phyloP scores from a whole-genome alignment of 495 filamentous ascomycete genomes.

The Lasiosphaeriaceae sp. region DNA sequence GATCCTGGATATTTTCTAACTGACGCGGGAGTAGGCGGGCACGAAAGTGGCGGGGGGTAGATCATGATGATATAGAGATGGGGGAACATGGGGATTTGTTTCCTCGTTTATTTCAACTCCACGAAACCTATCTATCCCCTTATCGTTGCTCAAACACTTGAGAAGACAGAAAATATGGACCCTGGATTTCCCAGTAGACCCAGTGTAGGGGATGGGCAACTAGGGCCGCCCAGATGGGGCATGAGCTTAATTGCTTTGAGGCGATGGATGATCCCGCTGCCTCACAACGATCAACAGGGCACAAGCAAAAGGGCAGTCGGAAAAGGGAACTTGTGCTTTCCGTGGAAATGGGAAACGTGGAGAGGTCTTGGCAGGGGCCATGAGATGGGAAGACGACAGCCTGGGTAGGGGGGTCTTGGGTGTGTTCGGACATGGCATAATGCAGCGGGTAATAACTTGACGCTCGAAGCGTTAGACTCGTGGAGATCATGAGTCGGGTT shows the following conservation, averaged over 20 bases:
- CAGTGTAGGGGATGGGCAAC: too few species aligned
- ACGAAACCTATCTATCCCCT: too few species aligned
- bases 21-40: neutral
- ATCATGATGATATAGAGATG: constrained; percentile 2
- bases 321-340: neutral
- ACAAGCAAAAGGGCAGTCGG: neutral
- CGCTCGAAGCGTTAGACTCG: too few species aligned
- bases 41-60: neutral
- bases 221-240: neutral
- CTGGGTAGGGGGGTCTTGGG: neutral
- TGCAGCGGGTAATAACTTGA: neutral
- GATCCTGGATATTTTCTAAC: neutral
- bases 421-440: neutral
- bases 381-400: neutral
- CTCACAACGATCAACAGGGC: neutral
- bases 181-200: too few species aligned
- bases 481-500: too few species aligned
- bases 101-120: too few species aligned
- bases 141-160: too few species aligned
- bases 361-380: neutral
- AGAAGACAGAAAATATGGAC: too few species aligned
- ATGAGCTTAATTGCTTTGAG: neutral
- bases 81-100: neutral
- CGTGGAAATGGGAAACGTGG: neutral
- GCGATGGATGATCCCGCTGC: neutral